Evolutionary conservation across 257 asterid genomes (phyloP).

Genomic region (Henckelia pumila): DNA sequence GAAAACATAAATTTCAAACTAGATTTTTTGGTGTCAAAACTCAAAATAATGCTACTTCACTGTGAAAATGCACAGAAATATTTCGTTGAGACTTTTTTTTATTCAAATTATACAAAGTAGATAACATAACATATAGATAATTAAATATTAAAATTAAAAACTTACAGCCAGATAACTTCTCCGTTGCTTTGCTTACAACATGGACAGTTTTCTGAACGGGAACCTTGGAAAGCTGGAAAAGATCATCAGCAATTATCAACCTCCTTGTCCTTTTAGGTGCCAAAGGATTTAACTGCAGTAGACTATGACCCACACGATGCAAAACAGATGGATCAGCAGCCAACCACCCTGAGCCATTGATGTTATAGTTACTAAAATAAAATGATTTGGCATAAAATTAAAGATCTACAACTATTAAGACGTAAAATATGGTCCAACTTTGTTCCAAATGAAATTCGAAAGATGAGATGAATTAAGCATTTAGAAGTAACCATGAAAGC

Average conservation of each 20-base stretch:
- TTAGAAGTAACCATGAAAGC: slow-evolving; percentile 4
- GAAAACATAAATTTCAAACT: neutral
- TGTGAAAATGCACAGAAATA: slow-evolving; percentile 10
- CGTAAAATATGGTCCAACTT: neutral
- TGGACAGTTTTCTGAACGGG: slow-evolving; percentile 66
- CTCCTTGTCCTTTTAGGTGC: slow-evolving; percentile 70
- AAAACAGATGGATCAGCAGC: slow-evolving; percentile 81
- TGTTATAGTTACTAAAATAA: slow-evolving; percentile 11
- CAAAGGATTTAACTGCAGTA: slow-evolving; percentile 60
- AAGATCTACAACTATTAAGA: neutral
- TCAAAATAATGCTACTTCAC: slow-evolving; percentile 1
- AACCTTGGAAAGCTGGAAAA: slow-evolving; percentile 81
- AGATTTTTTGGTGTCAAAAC: neutral
- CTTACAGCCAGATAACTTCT: slow-evolving; percentile 74
- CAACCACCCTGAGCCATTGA: slow-evolving; percentile 63
- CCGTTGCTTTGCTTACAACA: slow-evolving; percentile 63
- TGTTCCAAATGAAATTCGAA: neutral
- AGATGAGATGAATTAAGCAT: neutral
- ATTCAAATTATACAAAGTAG: slow-evolving; percentile 1
- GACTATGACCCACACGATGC: slow-evolving; percentile 78
- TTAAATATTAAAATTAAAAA: slow-evolving; percentile 12
- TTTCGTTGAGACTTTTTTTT: slow-evolving; percentile 18
- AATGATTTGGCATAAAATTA: slow-evolving; percentile 6
- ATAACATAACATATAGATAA: slow-evolving; percentile 4
- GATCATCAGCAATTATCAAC: slow-evolving; percentile 88